Percentiles rank a stretch among this genome's conserved stretches.
Evolutionary conservation across 805 yeast species (phyloP).

Genomic region (Brettanomyces naardenensis): DNA sequence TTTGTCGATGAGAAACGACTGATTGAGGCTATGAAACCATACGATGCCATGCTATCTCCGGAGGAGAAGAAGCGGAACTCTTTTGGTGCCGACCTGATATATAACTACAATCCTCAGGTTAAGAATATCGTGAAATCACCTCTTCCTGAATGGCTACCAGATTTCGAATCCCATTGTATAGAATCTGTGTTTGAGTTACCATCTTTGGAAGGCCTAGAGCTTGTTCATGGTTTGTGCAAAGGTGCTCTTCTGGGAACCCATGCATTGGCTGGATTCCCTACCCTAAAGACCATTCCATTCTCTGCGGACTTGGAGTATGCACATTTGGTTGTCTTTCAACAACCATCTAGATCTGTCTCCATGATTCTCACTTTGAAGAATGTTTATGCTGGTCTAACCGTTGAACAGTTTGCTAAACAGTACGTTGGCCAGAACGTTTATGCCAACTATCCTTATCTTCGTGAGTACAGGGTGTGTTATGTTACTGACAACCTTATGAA

Average conservation of each 20-base stretch:
- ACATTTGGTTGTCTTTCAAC: slow-evolving; percentile 73
- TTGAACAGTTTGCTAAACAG: slow-evolving; percentile 59
- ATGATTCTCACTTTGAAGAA: slow-evolving; percentile 59
- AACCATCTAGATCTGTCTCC: slow-evolving; percentile 77
- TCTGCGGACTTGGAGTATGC: slow-evolving; percentile 44
- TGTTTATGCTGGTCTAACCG: slow-evolving; percentile 43
- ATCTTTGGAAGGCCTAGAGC: slow-evolving; percentile 29
- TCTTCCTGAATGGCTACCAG: slow-evolving; percentile 65
- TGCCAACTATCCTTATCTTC: slow-evolving; percentile 84
- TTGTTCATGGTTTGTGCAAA: slow-evolving; percentile 49
- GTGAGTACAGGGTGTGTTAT: slow-evolving; percentile 65
- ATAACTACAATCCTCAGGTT: slow-evolving; percentile 69
- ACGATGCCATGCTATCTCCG: slow-evolving; percentile 50
- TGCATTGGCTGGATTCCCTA: slow-evolving; percentile 84
- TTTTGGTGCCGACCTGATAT: slow-evolving; percentile 62
- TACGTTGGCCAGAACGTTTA: slow-evolving; percentile 57
- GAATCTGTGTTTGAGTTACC: slow-evolving; percentile 54
- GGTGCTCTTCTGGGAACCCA: slow-evolving; percentile 67
- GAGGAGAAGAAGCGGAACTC: slow-evolving; percentile 71
- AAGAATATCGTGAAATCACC: slow-evolving; percentile 66
- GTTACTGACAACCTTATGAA: slow-evolving; percentile 48
- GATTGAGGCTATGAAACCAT: slow-evolving; percentile 62
- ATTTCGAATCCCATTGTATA: slow-evolving; percentile 71
- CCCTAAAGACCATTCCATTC: slow-evolving; percentile 65
- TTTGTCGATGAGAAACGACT: slow-evolving; percentile 83